Evolutionary conservation across 352 stramenopile species (phyloP).

Genomic region (Pythium brassicae): DNA sequence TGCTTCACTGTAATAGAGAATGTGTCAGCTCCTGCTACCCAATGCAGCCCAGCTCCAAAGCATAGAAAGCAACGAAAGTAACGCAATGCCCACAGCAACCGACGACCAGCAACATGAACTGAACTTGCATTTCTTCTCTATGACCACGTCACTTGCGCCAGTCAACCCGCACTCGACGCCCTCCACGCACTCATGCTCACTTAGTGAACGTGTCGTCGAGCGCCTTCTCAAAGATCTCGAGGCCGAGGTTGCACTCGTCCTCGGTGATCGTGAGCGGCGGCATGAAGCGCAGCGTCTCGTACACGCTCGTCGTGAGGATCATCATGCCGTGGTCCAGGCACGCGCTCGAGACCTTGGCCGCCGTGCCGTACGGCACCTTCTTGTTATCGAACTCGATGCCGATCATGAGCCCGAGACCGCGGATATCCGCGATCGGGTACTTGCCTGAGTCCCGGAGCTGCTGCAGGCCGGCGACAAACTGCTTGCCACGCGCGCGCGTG

Average conservation of each 20-base stretch:
- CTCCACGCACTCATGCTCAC: no score
- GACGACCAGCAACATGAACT: no score
- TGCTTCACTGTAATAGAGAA: no score
- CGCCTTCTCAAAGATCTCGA: constrained; percentile 59
- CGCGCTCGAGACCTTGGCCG: constrained; percentile 64
- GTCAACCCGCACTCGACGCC: no score
- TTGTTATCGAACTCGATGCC: constrained; percentile 87
- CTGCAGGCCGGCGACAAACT: constrained; percentile 74
- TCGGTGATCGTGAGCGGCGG: constrained; percentile 85
- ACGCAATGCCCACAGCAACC: no score
- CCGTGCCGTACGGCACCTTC: constrained; percentile 49
- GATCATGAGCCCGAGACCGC: constrained; percentile 91
- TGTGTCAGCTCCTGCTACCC: no score
- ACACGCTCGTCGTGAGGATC: constrained; percentile 88
- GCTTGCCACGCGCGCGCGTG: constrained; percentile 55
- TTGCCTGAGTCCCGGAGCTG: constrained; percentile 68
- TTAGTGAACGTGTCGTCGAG: constrained; percentile 41
- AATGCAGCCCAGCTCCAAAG: no score
- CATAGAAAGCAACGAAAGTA: no score
- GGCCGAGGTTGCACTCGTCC: constrained; percentile 58
- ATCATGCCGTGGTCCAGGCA: constrained; percentile 89
- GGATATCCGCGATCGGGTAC: constrained; percentile 82
- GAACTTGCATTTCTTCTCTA: not conserved
- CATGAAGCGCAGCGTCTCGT: constrained; percentile 92
- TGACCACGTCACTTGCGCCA: no score